Evolutionary conservation across 805 yeast genomes (phyloP).

Genomic region (Pichia heedii): DNA sequence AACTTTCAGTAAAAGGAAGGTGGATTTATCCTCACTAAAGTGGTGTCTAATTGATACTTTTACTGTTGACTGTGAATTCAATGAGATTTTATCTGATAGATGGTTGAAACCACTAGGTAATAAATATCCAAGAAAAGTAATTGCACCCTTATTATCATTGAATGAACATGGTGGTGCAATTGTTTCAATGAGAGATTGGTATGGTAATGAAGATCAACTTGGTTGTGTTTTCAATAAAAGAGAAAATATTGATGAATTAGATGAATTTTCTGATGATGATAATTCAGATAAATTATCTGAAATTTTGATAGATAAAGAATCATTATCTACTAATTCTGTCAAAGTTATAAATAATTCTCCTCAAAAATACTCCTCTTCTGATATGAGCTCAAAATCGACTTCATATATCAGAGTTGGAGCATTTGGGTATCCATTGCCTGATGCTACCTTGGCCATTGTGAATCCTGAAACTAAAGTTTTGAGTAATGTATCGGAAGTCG

Average conservation of each 20-base stretch:
- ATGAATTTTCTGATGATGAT: conserved; percentile 14
- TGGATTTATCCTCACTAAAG: conserved; percentile 68
- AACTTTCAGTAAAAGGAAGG: conserved; percentile 65
- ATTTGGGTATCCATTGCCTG: conserved; percentile 91
- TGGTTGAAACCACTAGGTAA: conserved; percentile 91
- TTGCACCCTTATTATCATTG: conserved; percentile 81
- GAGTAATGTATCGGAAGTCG: conserved; percentile 70
- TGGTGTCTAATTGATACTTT: conserved; percentile 89
- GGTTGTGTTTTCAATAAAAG: conserved; percentile 37
- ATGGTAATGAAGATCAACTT: conserved; percentile 57
- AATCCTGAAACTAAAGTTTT: conserved; percentile 83
- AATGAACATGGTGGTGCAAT: conserved; percentile 96
- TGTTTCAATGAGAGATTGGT: conserved; percentile 85
- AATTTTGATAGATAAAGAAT: conserved; percentile 62
- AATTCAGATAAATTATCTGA: conserved; percentile 43
- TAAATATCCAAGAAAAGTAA: conserved; percentile 58
- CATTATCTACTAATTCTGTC: conserved; percentile 63
- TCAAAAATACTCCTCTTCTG: conserved; percentile 33
- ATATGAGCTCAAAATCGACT: conserved; percentile 17
- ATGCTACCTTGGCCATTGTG: conserved; percentile 86
- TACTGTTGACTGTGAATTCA: conserved; percentile 87
- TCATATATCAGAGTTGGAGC: conserved; percentile 68
- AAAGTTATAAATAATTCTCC: conserved; percentile 55
- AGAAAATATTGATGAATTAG: conserved; percentile 20
- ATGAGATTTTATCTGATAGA: conserved; percentile 78